Evolutionary conservation across 257 asterid species (phyloP), one percentile per base, ranked within the genome.

Genomic region (Gentiana macrophylla): DNA sequence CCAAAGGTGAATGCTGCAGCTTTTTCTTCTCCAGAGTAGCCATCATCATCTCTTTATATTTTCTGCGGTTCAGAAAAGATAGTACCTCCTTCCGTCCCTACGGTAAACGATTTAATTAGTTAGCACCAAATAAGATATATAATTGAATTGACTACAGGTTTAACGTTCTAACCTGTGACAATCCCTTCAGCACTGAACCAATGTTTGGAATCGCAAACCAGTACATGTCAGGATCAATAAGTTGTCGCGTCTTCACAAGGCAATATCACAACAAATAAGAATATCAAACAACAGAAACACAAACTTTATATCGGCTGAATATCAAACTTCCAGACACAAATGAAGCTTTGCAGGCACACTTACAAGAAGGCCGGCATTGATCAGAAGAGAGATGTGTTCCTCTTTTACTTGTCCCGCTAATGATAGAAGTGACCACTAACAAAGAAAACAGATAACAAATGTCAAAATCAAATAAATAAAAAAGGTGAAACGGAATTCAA

Each of bases 31-130:
- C 98, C 76, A 91, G 64, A 56, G 79, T 5, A 66, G 77, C 81
- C 88, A 91, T 60, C 73, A 79, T 61, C 89, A 87, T 91, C 90
- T 87, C 98, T 58, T 87, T 84, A 73, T 80, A 84, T 62, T 79
- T 87, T 56, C 77, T 63, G 50, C 95, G 89, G 56, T 67, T 91
- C 54, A 87, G 88, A 65, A 87, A 60, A 67, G 96, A 87, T 69
- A 91, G n/a, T 54, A 91, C 80, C 79, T 91, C 96, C 72, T 91
- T 79, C 70, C 98, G 79, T 69, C 98, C 98, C 98, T 91, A 58
- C 46, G 44, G 62, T 32, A 49, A 63, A 57, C 32, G 60, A 69
- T 41, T 61, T 55, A 49, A 59, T 60, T 46, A 50, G 32, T 50
- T 36, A 41, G 24, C 32, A 3, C 12, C 43, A 50, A 41, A 52